Conservation (phyloP, 2,329 filamentous ascomycete genomes). For the Gliomastix tumulicola region DNA sequence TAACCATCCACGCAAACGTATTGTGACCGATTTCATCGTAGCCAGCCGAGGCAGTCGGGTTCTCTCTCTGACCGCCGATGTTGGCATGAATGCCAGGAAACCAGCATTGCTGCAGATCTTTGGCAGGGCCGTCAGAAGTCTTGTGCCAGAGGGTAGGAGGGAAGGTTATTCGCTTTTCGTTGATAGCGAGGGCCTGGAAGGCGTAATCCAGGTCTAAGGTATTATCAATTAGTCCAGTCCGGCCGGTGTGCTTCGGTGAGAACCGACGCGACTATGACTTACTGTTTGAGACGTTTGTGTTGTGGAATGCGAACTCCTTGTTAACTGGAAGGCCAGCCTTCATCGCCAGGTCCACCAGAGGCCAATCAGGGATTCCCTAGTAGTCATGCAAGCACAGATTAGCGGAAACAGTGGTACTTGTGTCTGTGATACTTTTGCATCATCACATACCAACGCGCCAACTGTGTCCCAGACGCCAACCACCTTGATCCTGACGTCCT, state of each 20-base stretch:
- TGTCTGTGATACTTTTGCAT: neutral
- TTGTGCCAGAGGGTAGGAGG: neutral
- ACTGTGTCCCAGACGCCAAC: slow-evolving; percentile 1
- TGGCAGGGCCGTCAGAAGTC: neutral
- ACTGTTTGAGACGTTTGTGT: neutral
- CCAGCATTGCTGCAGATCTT: neutral
- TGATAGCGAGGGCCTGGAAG: neutral
- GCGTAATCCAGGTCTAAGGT: neutral
- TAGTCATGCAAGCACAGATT: too few relatives aligned
- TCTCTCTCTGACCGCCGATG: neutral
- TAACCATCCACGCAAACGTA: neutral
- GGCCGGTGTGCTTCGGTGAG: too few relatives aligned
- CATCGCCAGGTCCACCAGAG: neutral
- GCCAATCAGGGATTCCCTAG: neutral
- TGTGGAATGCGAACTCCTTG: neutral
- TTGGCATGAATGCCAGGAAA: slow-evolving; percentile 1
- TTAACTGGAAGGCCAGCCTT: neutral
- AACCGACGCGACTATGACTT: too few relatives aligned
- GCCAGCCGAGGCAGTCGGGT: neutral
- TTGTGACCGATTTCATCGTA: neutral
- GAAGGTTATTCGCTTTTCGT: neutral
- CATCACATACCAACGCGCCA: neutral
- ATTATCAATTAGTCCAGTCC: too few relatives aligned
- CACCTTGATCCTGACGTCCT: neutral
- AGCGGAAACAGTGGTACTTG: too few relatives aligned